Conservation (phyloP, 2,329 filamentous ascomycete species). For the Dactylonectria estremocensis region DNA sequence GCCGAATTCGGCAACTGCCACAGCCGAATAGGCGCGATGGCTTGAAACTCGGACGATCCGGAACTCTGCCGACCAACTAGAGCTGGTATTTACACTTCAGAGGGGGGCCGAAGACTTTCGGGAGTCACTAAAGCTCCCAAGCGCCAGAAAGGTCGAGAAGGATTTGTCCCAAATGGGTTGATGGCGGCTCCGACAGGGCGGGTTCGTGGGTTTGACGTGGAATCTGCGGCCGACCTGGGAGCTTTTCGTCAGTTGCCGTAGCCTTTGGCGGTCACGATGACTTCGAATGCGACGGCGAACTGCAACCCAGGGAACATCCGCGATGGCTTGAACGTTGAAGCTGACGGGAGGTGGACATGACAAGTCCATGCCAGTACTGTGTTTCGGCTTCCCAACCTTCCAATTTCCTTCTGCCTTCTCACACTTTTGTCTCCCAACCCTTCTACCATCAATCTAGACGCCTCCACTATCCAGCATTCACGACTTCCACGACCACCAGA, state of each 20-base stretch:
- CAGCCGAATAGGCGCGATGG: slow-evolving; percentile 24
- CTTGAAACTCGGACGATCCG: slow-evolving; percentile 34
- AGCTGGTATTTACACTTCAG: slow-evolving; percentile 24
- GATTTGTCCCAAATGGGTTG: neutral
- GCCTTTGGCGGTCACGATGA: slow-evolving; percentile 35
- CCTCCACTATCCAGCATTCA: too few species aligned
- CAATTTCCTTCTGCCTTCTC: neutral
- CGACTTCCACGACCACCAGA: too few species aligned
- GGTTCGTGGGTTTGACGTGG: neutral
- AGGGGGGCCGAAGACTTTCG: slow-evolving; percentile 21
- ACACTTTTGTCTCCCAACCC: too few species aligned
- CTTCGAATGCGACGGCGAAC: slow-evolving; percentile 1
- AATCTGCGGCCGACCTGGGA: slow-evolving; percentile 4
- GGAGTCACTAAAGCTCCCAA: slow-evolving; percentile 20
- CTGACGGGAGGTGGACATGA: neutral
- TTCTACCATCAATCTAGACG: too few species aligned
- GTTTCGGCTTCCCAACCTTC: neutral
- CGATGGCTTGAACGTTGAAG: neutral
- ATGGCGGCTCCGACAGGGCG: slow-evolving; percentile 4
- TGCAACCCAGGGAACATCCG: neutral
- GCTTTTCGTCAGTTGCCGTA: slow-evolving; percentile 35
- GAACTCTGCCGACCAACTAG: slow-evolving; percentile 24
- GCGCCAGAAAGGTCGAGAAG: slow-evolving; percentile 17
- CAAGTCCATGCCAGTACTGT: neutral
- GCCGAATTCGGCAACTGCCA: slow-evolving; percentile 21